Base-by-base conservation (phyloP, 2,329 filamentous ascomycete genomes). In the Pestalotiopsis sp. region DNA sequence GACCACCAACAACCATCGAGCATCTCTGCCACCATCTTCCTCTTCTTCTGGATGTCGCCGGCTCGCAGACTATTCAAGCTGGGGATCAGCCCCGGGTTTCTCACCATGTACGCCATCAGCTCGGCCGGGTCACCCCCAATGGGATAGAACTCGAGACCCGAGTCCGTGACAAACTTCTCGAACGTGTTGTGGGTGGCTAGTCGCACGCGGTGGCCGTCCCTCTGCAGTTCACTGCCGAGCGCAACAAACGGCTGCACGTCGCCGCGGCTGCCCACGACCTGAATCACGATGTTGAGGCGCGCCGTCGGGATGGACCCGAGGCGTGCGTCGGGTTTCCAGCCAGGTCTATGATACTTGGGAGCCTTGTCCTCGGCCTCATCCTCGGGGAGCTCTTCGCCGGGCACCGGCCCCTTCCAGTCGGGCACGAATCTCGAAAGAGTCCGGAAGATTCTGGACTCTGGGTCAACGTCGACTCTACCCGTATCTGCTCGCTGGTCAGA, bases 1-100 rank as follows among this genome's bases (percentile, higher is more conserved):
- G 93, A 94, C 73, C 91, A 86, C 95, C 94, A 97, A 74, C 93
- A 96, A 0, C 94, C 94, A 25, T 92, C 83, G 17, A 97, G 82
- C 70, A 96, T 95, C 70, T 93, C 87, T 69, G 90, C 89, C 70
- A 97, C 94, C 17, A 92, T 82, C 45, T 78, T 77, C 6, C 73
- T 75, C 40, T 81, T 77, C 20, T 77, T 72, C 66, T 79, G 72
- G 4, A 83, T 73, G 25, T 82, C 81, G 4, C 81, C 81, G 1
- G 73, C 80, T 31, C 72, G 78, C 20, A 82, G 69, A 45, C 78
- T 81, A 59, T 78, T 72, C 20, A 77, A 73, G 58, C 72, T 79
- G 2, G 81, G 81, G 20, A 83, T 65, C 7, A 83, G 68, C 0
- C 80, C 80, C 0, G 81, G 81, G 20, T 82, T 82, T 66, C 76